These are phyloP conservation scores for Citrus hindsii DNA, from an alignment of 345 rosid genomes.

Conservation along the genomic window DNA sequence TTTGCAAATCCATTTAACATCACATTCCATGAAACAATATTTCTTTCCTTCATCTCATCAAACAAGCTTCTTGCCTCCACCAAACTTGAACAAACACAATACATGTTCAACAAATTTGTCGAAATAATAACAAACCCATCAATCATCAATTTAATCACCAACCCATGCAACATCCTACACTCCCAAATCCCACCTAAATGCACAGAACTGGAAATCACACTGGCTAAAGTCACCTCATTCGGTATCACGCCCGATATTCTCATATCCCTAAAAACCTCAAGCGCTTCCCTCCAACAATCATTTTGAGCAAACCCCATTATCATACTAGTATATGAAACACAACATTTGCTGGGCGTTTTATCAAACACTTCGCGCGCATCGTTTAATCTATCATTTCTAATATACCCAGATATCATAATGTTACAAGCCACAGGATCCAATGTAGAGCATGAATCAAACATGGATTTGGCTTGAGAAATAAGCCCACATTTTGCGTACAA, in stretches of 20 bases:
- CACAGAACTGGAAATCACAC: slow-evolving; percentile 51
- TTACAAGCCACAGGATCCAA: slow-evolving; percentile 58
- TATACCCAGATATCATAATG: slow-evolving; percentile 62
- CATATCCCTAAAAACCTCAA: slow-evolving; percentile 60
- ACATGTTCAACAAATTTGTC: slow-evolving; percentile 68
- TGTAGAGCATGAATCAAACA: slow-evolving; percentile 32
- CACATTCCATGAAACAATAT: slow-evolving; percentile 76
- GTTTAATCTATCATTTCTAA: slow-evolving; percentile 35
- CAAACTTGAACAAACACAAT: slow-evolving; percentile 52
- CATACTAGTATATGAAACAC: slow-evolving; percentile 67
- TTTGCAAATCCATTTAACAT: slow-evolving; percentile 83
- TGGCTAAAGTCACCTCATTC: slow-evolving; percentile 57
- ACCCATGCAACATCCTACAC: slow-evolving; percentile 61
- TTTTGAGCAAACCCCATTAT: slow-evolving; percentile 60
- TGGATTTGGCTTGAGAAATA: slow-evolving; percentile 45
- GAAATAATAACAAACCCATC: slow-evolving; percentile 49
- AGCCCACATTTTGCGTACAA: slow-evolving; percentile 66
- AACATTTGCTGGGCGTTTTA: slow-evolving; percentile 50
- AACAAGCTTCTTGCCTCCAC: slow-evolving; percentile 57
- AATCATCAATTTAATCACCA: slow-evolving; percentile 48
- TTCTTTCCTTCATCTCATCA: slow-evolving; percentile 62
- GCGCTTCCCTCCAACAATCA: slow-evolving; percentile 43
- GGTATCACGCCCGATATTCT: slow-evolving; percentile 39
- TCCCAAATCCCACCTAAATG: slow-evolving; percentile 49
- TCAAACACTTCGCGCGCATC: slow-evolving; percentile 65